A percentile compares a stretch with the other conserved stretches of the same genome.
Conservation (phyloP, 2,329 filamentous ascomycete species). For the Aschersonia sp. region DNA sequence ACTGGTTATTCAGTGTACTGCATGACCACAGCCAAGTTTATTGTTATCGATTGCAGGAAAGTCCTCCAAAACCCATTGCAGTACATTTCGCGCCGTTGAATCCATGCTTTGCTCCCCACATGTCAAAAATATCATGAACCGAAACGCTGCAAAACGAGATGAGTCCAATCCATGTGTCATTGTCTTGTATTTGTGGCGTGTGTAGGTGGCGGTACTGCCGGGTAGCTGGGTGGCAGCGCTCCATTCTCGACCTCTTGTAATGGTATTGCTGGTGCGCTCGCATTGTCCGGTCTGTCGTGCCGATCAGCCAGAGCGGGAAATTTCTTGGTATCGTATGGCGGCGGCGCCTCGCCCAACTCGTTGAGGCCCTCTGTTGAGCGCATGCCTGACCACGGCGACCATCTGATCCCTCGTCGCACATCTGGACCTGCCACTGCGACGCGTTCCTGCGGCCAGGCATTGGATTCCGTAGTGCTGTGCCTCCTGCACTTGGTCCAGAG, state of each 20-base stretch:
- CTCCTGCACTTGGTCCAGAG: constrained; percentile 4
- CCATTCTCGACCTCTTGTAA: constrained; percentile 13
- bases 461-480: background rate
- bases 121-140: too few relatives aligned
- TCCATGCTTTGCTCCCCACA: too few relatives aligned
- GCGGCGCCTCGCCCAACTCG: constrained; percentile 49
- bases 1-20: too few relatives aligned
- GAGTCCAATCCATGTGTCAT: too few relatives aligned
- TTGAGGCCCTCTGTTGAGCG: constrained; percentile 40
- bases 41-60: too few relatives aligned
- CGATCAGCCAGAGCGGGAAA: constrained; percentile 4
- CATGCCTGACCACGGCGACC: constrained; percentile 11
- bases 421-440: too few relatives aligned
- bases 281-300: background rate
- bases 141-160: too few relatives aligned
- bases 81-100: too few relatives aligned
- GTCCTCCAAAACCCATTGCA: too few relatives aligned
- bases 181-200: too few relatives aligned
- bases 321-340: constrained; percentile 36
- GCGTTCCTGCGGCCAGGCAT: background rate
- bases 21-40: too few relatives aligned
- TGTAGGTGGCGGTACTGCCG: too few relatives aligned
- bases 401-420: constrained; percentile 2
- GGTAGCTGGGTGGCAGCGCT: constrained; percentile 9
- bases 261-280: constrained; percentile 6